Base-by-base conservation (phyloP, 352 stramenopile genomes). In the Porosira glacialis region DNA sequence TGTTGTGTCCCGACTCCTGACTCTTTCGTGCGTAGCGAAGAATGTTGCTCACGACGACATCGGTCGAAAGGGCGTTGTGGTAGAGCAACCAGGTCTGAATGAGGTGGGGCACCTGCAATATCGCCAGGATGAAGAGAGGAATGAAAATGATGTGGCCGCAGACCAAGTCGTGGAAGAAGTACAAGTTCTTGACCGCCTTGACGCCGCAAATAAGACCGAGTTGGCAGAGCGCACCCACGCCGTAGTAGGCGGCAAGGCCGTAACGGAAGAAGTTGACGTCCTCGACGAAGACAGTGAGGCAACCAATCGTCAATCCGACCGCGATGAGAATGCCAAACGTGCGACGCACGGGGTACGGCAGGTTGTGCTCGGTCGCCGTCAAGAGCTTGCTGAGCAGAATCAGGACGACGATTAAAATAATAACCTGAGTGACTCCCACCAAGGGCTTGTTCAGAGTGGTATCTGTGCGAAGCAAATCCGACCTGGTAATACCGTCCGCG, bases 1-100 rank as follows among this genome's bases (percentile, higher is more conserved):
- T 64, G 38, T 75, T 70, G 27, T n/a, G n/a, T n/a, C n/a, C n/a
- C n/a, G 75, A 87, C 62, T 95, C 89, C 68, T 94, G 88, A 10
- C 72, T 89, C 67, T 91, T 93, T 24, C 89, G 73, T 8, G 90
- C 90, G 55, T 94, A 93, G 57, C 90, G 81, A 24, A 98, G 75
- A 65, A 98, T 98, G 76, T 98, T 95, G 63, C 97, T 95, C 24
- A 98, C 96, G 30, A 98, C 95, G 13, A 98, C 94, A 68, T 96
- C 95, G 43, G 92, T 87, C 19, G 92, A 97, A 27, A 98, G 75
- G 17, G 95, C 95, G 72, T 98, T 98, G 83, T 98, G 96, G 84
- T 97, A 98, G 1, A 98, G 83, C 47, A 98, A 80, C 94, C 94
- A 98, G 28, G 94, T 98, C 80, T 98, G 94, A 41, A 97, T 93